Base-by-base conservation (phyloP, 169 alveolate species). In the Nephromyces sp. region DNA sequence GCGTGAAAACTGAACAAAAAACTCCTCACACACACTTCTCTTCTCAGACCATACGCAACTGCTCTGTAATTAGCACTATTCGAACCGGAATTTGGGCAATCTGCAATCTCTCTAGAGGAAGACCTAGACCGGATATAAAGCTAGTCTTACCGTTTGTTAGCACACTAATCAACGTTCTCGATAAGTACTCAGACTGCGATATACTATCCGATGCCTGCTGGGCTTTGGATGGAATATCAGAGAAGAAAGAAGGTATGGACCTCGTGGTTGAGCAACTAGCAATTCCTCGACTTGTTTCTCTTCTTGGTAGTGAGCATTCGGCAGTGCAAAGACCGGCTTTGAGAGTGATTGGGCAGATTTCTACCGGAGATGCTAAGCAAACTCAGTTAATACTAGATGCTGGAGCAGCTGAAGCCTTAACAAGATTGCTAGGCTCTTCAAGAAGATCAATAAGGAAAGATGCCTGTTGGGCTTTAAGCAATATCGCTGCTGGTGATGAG, bases 391-490 rank as follows among this genome's bases (percentile, higher is more conserved):
- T 95, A 65, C 83, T 96, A 15, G 88, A 91, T 51, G 85, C 90
- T 67, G 98, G 97, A n/a, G 94, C 94, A 25, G 87, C 94, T 21
- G 90, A 89, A 0, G 68, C 81, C 43, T 80, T 96, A 65, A 79
- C 86, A 61, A 80, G 78, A 64, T 87, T 94, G 32, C 74, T 95
- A 32, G 84, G 84, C 57, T 87, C 95, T 32, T 87, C 91, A 25
- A 92, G 91, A 84, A 92, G 89, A 82, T 81, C 94, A 25, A 87
- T 95, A 6, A 90, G 93, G 73, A 96, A 95, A 88, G 99, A 96
- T 80, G 97, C 97, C 24, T 94, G 98, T 78, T 96, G 99, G 99
- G 87, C 98, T 1, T 79, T 95, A 22, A 90, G 97, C 15, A 96
- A 96, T 78, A 91, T 96, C 34, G 92, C 98, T 0, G 99, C 98